These are phyloP conservation scores for Allium fistulosum DNA, from an alignment of 106 monocot genomes.

Conservation along the genomic window DNA sequence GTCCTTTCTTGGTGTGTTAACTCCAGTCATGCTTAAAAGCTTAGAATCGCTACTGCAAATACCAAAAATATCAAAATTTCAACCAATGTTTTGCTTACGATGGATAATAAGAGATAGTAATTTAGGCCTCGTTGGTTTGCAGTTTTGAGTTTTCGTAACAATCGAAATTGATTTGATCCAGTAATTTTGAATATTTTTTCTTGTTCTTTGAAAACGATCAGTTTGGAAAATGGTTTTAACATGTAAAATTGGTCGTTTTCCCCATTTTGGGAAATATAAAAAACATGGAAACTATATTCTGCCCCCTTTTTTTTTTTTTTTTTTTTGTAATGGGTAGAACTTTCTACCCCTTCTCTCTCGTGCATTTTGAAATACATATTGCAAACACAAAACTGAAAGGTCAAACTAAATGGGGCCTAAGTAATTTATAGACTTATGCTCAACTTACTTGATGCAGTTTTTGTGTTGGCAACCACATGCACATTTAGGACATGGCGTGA, in stretches of 20 bases:
- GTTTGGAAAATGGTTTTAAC: too few relatives aligned
- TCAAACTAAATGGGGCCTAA: neutral
- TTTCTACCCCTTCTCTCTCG: too few relatives aligned
- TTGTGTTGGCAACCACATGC: constrained; percentile 71
- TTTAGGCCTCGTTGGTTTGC: neutral
- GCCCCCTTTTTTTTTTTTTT: too few relatives aligned
- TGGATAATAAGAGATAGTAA: neutral
- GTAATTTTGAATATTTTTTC: neutral
- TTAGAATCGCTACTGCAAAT: constrained; percentile 42
- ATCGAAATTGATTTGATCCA: too few relatives aligned
- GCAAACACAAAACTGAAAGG: neutral
- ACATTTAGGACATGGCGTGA: constrained; percentile 58
- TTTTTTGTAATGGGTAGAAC: too few relatives aligned
- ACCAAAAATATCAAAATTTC: neutral
- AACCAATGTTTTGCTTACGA: neutral
- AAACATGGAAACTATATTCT: too few relatives aligned
- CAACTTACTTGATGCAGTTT: constrained; percentile 55
- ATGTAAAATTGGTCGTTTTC: too few relatives aligned
- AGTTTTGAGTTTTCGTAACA: neutral
- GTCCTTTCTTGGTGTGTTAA: constrained; percentile 55
- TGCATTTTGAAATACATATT: neutral
- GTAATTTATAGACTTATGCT: neutral
- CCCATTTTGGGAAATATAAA: too few relatives aligned
- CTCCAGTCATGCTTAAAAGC: constrained; percentile 27
- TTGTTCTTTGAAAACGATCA: neutral